Evolutionary conservation across 257 asterid species (phyloP).

Genomic region (Nicotiana obtusifolia): DNA sequence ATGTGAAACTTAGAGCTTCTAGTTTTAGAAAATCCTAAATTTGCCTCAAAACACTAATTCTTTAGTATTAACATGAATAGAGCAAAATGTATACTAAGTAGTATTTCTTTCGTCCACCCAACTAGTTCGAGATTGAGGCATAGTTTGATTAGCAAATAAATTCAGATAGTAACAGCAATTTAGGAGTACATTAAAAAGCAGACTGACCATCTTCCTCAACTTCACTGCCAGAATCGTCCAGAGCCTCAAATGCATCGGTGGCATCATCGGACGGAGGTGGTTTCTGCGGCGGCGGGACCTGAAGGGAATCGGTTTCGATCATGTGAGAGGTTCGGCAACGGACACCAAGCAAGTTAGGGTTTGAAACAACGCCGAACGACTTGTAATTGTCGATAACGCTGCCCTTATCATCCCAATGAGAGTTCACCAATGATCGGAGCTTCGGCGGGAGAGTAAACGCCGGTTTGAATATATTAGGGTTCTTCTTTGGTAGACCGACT

Average conservation of each 20-base stretch:
- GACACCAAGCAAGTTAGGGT: constrained; percentile 84
- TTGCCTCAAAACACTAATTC: neutral
- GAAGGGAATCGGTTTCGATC: constrained; percentile 62
- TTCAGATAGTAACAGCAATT: neutral
- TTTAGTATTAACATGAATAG: neutral
- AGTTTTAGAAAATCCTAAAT: neutral
- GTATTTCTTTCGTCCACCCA: neutral
- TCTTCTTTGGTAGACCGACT: constrained; percentile 73
- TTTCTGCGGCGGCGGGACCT: constrained; percentile 44
- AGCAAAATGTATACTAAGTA: neutral
- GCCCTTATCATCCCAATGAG: constrained; percentile 81
- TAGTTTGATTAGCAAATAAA: neutral
- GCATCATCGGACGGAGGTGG: neutral
- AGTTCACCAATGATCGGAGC: constrained; percentile 51
- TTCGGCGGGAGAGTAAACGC: constrained; percentile 83
- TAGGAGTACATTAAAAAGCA: neutral
- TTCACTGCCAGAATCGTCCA: constrained; percentile 74
- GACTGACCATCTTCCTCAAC: constrained; percentile 89
- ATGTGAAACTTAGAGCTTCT: neutral
- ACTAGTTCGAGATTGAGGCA: neutral
- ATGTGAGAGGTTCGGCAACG: constrained; percentile 76
- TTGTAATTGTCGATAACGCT: constrained; percentile 87
- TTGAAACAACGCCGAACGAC: constrained; percentile 83
- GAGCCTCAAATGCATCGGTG: constrained; percentile 41
- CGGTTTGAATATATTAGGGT: constrained; percentile 79